Conservation (phyloP, 1,284 basidiomycete species). For the Ustanciosporium gigantosporum region DNA sequence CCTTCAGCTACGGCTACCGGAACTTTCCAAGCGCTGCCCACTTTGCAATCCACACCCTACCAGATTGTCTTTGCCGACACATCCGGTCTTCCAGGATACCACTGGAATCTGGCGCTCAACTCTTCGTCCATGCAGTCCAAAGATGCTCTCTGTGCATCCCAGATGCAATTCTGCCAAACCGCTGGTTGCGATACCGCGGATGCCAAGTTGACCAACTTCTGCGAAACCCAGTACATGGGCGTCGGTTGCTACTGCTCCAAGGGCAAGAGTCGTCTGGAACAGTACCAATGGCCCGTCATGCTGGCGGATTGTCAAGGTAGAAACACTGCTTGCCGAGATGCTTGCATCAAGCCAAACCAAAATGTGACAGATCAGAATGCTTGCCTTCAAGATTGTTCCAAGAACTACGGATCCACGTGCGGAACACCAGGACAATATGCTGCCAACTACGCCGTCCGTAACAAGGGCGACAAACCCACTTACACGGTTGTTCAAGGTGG, state of each 20-base stretch:
- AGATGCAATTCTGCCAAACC: constrained; percentile 49
- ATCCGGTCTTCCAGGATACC: constrained; percentile 18
- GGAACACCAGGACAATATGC: constrained; percentile 51
- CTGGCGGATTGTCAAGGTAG: constrained; percentile 52
- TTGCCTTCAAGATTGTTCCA: constrained; percentile 39
- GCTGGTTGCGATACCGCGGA: constrained; percentile 45
- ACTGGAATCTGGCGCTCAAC: constrained; percentile 30
- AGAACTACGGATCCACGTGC: constrained; percentile 47
- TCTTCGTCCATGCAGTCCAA: constrained; percentile 13
- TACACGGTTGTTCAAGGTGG: constrained; percentile 48
- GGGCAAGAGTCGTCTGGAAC: constrained; percentile 41
- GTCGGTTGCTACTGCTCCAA: constrained; percentile 46
- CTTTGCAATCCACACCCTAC: constrained; percentile 30
- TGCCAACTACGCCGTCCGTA: constrained; percentile 49
- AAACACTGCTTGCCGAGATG: constrained; percentile 40
- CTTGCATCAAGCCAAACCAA: constrained; percentile 42
- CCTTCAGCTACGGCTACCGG: constrained; percentile 37
- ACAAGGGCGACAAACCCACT: constrained; percentile 41
- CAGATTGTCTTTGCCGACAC: constrained; percentile 35
- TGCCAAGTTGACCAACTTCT: constrained; percentile 52
- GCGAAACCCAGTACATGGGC: constrained; percentile 50
- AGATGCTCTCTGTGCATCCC: constrained; percentile 40
- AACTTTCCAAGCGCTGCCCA: constrained; percentile 18
- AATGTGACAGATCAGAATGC: constrained; percentile 31
- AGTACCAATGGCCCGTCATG: constrained; percentile 59